Evolutionary conservation across 2,329 filamentous ascomycete species (phyloP), one percentile per base, ranked within the genome.

Genomic region (Penicillium expansum): DNA sequence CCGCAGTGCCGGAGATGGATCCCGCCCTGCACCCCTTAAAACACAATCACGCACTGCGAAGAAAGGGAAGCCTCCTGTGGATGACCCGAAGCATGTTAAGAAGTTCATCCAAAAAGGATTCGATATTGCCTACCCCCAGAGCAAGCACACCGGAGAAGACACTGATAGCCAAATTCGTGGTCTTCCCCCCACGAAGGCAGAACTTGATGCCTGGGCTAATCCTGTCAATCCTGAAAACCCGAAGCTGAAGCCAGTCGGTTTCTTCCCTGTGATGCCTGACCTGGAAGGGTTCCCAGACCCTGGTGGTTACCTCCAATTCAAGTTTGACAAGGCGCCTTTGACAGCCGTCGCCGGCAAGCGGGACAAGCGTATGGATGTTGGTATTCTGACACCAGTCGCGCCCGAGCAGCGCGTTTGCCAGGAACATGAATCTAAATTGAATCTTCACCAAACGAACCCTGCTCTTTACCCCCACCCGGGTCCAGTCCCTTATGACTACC

Each of bases 51-150:
- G 68, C 22, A 30, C 54, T 7, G 42, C 60, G 35, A 69, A 71
- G 44, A 76, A 70, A 57, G 60, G 61, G 13, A 77, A 76, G 59
- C 63, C 65, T 37, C 75, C 67, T 9, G 75, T 74, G 60, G 84
- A 87, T 59, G 83, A 87, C 64, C 84, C 84, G 0, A 76, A 80
- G 55, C 82, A 86, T 64, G 82, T 87, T 65, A 79, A 85, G 63
- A 80, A 84, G 60, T 80, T 83, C 60, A 81, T 86, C 48, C 73
- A 82, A 57, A 87, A 87, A 67, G 83, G 83, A 55, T 88, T 87
- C 69, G 83, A 87, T 68, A 77, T 87, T 54, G 85, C 85, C 13
- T 85, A 87, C 65, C 85, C 85, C 1, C 70, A 79, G 50, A 85
- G 85, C 67, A 82, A 81, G 52, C 82, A 85, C 71, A 79, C 71